Percentiles rank a stretch among this genome's conserved stretches.
phyloP scores from a whole-genome alignment of 116 monocot genomes.

The Cymodocea nodosa region DNA sequence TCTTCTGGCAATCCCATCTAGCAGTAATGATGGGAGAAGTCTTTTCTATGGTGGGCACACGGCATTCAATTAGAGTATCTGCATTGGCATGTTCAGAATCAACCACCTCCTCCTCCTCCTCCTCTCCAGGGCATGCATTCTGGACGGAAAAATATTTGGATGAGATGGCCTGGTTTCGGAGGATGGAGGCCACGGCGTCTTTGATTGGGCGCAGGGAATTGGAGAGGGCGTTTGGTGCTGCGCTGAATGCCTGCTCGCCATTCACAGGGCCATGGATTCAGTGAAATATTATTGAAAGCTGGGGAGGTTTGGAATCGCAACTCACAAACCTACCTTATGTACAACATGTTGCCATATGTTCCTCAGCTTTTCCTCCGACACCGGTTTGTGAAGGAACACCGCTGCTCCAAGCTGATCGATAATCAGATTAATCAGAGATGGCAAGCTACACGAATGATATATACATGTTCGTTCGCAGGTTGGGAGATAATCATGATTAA shows the following conservation, averaged over 20 bases:
- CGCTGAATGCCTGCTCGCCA: constrained; percentile 55
- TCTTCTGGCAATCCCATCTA: no score
- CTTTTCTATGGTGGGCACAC: no score
- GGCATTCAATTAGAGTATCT: no score
- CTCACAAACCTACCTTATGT: constrained; percentile 40
- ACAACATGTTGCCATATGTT: constrained; percentile 93
- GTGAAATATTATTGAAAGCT: constrained; percentile 7
- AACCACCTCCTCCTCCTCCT: not conserved
- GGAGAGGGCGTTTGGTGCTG: constrained; percentile 23
- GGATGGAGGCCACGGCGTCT: constrained; percentile 44
- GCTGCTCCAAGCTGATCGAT: constrained; percentile 63
- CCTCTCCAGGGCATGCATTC: not conserved
- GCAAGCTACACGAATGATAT: not conserved
- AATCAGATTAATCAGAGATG: not conserved
- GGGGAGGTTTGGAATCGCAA: not conserved
- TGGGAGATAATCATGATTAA: not conserved
- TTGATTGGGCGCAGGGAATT: constrained; percentile 59
- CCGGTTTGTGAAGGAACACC: constrained; percentile 73
- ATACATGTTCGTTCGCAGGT: not conserved
- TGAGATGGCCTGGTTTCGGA: constrained; percentile 6
- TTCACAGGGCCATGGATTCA: no score
- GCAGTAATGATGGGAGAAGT: no score
- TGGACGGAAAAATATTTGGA: no score
- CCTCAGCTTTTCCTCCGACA: constrained; percentile 64
- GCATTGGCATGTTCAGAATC: no score